Evolutionary conservation across 495 filamentous ascomycete species (phyloP), one percentile per base, ranked within the genome.

Genomic region (Beverwykella pulmonaria): DNA sequence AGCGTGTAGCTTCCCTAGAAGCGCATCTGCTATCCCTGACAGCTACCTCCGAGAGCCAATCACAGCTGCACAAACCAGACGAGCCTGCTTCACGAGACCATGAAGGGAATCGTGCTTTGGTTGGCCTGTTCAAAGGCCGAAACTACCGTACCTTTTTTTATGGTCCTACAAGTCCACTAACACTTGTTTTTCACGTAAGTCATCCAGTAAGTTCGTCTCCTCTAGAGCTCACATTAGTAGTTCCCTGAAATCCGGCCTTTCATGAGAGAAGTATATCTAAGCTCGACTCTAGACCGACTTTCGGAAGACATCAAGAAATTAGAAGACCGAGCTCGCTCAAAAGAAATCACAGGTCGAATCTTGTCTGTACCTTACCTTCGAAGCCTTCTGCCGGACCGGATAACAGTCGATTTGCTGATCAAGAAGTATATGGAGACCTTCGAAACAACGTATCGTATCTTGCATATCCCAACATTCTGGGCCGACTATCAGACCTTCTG

Each of bases 391-490:
- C 60, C 60, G 17, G 59, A 62, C 22, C 53, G 60, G 0, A 15
- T 30, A 5, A 63, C 48, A n/a, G 54, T 63, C n/a, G 60, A 69
- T 26, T 7, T 44, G 20, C 25, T 69, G 1, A 20, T 59, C 26
- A 46, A 59, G 17, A 27, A n/a, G 19, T 69, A 63, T 29, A 27
- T 69, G 30, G 66, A 58, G 2, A 63, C 66, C 17, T 69, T 69
- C 23, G 66, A 69, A 48, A 69, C 66, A 0, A 64, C 66, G 1
- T 69, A 64, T 50, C 66, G 61, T 1, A 69, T 69, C 25, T 14
- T 69, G 14, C 60, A 69, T 39, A 39, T 59, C 2, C 66, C 66
- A 3, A 46, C 60, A 12, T 69, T 69, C 61, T 64, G 19, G 41
- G 32, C 46, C 14, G 34, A 22, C 7, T 69, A 59, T 41, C 17